Evolutionary conservation across 345 rosid genomes (phyloP).

Genomic region (Eucalyptus victrix): DNA sequence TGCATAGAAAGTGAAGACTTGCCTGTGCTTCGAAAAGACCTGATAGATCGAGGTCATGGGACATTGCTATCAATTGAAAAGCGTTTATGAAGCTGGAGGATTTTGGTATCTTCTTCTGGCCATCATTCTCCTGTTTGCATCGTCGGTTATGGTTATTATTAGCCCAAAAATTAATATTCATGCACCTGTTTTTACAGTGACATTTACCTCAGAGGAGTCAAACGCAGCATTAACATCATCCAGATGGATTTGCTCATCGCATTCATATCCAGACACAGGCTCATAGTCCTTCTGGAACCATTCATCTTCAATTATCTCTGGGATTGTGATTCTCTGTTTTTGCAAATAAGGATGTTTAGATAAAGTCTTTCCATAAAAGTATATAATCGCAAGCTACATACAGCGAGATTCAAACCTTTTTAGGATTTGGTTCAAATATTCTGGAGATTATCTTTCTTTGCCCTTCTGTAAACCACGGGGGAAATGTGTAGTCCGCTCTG

Average conservation of each 20-base stretch:
- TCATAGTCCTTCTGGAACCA: slow-evolving; percentile 69
- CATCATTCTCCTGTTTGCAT: slow-evolving; percentile 32
- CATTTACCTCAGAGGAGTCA: slow-evolving; percentile 44
- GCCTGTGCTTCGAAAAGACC: slow-evolving; percentile 85
- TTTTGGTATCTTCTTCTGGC: slow-evolving; percentile 21
- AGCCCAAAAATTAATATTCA: not conserved
- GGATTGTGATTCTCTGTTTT: slow-evolving; percentile 45
- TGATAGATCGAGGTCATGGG: slow-evolving; percentile 81
- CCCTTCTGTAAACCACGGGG: slow-evolving; percentile 38
- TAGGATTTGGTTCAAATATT: slow-evolving; percentile 62
- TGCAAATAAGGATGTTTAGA: not conserved
- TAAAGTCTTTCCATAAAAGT: not conserved
- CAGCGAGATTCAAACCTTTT: slow-evolving; percentile 17
- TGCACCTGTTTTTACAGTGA: not conserved
- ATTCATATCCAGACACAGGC: slow-evolving; percentile 30
- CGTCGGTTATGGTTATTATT: not conserved
- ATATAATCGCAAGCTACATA: not conserved
- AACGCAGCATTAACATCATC: slow-evolving; percentile 50
- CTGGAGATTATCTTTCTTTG: slow-evolving; percentile 59
- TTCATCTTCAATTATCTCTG: slow-evolving; percentile 56
- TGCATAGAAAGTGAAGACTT: not conserved
- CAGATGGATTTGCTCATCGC: slow-evolving; percentile 15
- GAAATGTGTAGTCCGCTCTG: slow-evolving; percentile 55
- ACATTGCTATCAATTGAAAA: slow-evolving; percentile 90
- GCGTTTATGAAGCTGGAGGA: slow-evolving; percentile 82